These are phyloP conservation scores for Fulvia fulva DNA, from an alignment of 2,329 filamentous ascomycete species.

Conservation along the genomic window DNA sequence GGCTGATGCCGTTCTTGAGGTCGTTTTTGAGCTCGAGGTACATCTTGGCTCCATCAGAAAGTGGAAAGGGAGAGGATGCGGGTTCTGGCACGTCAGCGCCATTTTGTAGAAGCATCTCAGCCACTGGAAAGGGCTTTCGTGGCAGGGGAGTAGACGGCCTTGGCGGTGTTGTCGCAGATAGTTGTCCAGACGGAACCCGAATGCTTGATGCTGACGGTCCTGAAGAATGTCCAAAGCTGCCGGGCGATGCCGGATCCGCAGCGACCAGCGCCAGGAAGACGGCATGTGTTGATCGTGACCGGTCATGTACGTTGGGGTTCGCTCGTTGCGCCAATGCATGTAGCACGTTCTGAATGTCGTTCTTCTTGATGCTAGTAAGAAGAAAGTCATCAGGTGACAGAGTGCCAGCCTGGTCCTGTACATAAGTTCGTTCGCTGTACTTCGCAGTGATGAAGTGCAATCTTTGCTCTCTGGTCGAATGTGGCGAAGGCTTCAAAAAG, in stretches of 20 bases:
- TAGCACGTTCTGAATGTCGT: slow-evolving; percentile 89
- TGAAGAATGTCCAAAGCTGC: slow-evolving; percentile 34
- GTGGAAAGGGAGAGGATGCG: slow-evolving; percentile 67
- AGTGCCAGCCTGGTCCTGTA: slow-evolving; percentile 61
- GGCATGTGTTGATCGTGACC: slow-evolving; percentile 80
- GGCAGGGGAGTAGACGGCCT: slow-evolving; percentile 28
- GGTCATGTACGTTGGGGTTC: slow-evolving; percentile 82
- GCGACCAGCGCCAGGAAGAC: slow-evolving; percentile 89
- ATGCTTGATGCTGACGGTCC: slow-evolving; percentile 39
- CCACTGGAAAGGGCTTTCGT: slow-evolving; percentile 70
- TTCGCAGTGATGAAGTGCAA: slow-evolving; percentile 94
- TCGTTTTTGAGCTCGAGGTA: slow-evolving; percentile 78
- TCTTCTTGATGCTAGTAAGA: slow-evolving; percentile 88
- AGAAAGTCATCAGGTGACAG: slow-evolving; percentile 85
- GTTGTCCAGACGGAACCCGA: slow-evolving; percentile 23
- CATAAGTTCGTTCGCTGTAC: slow-evolving; percentile 79
- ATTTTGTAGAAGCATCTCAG: slow-evolving; percentile 88
- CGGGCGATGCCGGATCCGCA: slow-evolving; percentile 80
- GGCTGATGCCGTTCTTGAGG: slow-evolving; percentile 38
- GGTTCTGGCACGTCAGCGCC: slow-evolving; percentile 81
- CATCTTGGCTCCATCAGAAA: slow-evolving; percentile 72
- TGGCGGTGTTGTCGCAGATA: slow-evolving; percentile 30
- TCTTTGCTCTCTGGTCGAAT: slow-evolving; percentile 81
- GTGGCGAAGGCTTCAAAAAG: slow-evolving; percentile 66
- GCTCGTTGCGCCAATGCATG: slow-evolving; percentile 83